phyloP scores from a whole-genome alignment of 208 protist species.

The Porcisia deanei region DNA sequence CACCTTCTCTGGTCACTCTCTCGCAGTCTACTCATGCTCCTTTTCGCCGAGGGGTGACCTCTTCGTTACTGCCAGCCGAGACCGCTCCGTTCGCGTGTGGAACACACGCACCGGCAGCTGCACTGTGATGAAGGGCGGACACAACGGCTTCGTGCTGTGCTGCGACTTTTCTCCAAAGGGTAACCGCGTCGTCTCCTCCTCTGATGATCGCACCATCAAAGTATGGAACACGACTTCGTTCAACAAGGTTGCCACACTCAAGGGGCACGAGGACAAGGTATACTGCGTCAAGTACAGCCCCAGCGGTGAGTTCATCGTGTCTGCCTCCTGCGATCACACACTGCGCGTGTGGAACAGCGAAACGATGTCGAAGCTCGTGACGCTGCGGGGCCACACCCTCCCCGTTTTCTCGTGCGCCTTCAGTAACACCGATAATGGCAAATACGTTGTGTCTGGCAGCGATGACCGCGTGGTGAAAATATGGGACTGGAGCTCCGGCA shows the following conservation, averaged over 20 bases:
- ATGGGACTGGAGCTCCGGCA: slow-evolving; percentile 75
- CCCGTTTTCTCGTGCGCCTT: slow-evolving; percentile 88
- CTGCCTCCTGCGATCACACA: slow-evolving; percentile 76
- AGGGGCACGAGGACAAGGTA: slow-evolving; percentile 95
- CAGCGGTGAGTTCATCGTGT: slow-evolving; percentile 91
- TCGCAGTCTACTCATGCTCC: slow-evolving; percentile 83
- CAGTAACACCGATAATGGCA: slow-evolving; percentile 68
- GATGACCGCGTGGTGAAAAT: slow-evolving; percentile 87
- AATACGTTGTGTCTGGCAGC: slow-evolving; percentile 77
- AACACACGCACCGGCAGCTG: slow-evolving; percentile 57
- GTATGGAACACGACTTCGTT: slow-evolving; percentile 77
- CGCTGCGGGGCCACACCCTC: slow-evolving; percentile 68
- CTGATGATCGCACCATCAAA: slow-evolving; percentile 78
- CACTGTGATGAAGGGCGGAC: slow-evolving; percentile 82
- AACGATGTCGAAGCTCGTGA: slow-evolving; percentile 52
- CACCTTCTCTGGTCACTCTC: slow-evolving; percentile 65
- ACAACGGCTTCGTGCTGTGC: slow-evolving; percentile 89
- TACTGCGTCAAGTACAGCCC: slow-evolving; percentile 88
- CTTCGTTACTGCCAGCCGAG: slow-evolving; percentile 80
- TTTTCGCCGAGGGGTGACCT: slow-evolving; percentile 75
- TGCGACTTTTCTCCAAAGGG: slow-evolving; percentile 89
- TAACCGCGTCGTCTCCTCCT: slow-evolving; percentile 75
- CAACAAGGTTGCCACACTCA: slow-evolving; percentile 81
- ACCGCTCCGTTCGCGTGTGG: slow-evolving; percentile 82
- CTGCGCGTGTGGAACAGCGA: slow-evolving; percentile 85